phyloP scores from a whole-genome alignment of 1,284 basidiomycete species.

The Heterobasidion occidentale region DNA sequence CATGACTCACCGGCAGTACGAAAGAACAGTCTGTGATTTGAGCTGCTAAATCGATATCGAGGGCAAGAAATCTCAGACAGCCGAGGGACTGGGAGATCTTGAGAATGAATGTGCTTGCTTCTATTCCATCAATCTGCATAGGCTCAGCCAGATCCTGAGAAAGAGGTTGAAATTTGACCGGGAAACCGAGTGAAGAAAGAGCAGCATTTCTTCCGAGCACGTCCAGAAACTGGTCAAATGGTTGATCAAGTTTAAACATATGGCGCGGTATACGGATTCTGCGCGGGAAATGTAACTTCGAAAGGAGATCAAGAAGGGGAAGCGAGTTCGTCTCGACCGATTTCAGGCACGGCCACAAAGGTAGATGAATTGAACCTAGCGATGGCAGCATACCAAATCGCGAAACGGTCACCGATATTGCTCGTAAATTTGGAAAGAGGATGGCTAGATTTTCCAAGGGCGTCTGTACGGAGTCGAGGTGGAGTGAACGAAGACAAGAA shows the following conservation, averaged over 20 bases:
- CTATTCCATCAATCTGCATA: neutral
- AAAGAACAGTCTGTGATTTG: neutral
- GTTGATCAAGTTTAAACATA: neutral
- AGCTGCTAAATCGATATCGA: neutral
- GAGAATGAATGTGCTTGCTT: neutral
- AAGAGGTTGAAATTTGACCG: neutral
- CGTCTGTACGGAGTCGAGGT: neutral
- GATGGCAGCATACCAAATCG: neutral
- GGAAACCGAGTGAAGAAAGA: neutral
- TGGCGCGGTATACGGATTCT: neutral
- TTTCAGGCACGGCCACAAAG: neutral
- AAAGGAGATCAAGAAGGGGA: neutral
- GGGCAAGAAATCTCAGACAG: neutral
- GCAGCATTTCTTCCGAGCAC: neutral
- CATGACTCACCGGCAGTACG: neutral
- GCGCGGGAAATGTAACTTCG: neutral
- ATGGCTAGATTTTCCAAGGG: neutral
- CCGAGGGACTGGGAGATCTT: neutral
- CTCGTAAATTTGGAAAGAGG: neutral
- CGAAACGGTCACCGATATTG: neutral
- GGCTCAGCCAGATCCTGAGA: neutral
- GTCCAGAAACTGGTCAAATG: neutral
- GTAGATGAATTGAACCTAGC: neutral
- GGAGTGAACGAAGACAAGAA: neutral
- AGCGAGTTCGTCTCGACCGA: neutral